A percentile compares a stretch with the other conserved stretches of the same genome.
Conservation (phyloP, 164 flowering plant species). For the Saururus chinensis region DNA sequence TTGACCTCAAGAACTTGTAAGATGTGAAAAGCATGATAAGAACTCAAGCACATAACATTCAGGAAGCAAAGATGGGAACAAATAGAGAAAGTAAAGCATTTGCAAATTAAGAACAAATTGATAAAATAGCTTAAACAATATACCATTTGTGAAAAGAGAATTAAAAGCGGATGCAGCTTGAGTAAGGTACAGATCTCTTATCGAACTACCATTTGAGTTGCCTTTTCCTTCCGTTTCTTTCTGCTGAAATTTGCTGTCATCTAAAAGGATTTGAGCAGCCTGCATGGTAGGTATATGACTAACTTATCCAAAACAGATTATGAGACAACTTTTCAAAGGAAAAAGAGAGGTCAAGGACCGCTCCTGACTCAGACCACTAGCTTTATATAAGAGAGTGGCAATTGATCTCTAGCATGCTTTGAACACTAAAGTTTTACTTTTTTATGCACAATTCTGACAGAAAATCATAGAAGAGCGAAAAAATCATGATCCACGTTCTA, state of each 20-base stretch:
- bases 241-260: constrained; percentile 39
- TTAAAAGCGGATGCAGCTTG: constrained; percentile 36
- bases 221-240: constrained; percentile 39
- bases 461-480: too few relatives aligned
- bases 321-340: not conserved
- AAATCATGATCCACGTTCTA: too few relatives aligned
- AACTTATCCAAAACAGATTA: not conserved
- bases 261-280: constrained; percentile 49
- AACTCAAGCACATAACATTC: too few relatives aligned
- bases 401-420: not conserved
- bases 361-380: not conserved
- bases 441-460: too few relatives aligned
- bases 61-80: not conserved
- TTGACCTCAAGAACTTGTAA: too few relatives aligned
- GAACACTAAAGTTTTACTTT: too few relatives aligned
- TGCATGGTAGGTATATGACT: constrained; percentile 10
- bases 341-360: not conserved
- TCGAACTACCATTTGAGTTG: constrained; percentile 22
- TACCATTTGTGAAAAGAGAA: constrained; percentile 43
- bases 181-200: constrained; percentile 43
- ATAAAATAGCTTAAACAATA: not conserved
- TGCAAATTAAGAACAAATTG: too few relatives aligned
- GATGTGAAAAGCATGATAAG: too few relatives aligned
- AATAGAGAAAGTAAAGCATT: not conserved
- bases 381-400: not conserved